phyloP scores from a whole-genome alignment of 495 filamentous ascomycete species.

The Gamarada debralockiae region DNA sequence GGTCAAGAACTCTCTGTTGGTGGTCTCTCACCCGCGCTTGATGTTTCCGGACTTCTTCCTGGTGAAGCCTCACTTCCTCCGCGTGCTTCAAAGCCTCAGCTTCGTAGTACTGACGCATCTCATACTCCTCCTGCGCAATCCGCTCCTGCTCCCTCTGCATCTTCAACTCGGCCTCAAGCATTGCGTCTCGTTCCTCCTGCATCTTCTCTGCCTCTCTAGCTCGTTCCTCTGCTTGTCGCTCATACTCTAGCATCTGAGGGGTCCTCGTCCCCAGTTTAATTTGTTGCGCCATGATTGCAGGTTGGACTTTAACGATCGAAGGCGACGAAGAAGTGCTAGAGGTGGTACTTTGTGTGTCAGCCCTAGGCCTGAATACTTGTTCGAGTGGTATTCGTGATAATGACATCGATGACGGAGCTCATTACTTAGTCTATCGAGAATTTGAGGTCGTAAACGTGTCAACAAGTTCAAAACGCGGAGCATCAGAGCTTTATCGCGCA shows the following conservation, averaged over 20 bases:
- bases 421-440: too few species aligned
- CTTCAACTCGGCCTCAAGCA: slow-evolving; percentile 37
- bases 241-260: slow-evolving; percentile 38
- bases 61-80: slow-evolving; percentile 29
- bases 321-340: background rate
- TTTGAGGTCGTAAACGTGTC: too few species aligned
- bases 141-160: slow-evolving; percentile 38
- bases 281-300: background rate
- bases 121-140: slow-evolving; percentile 40
- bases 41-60: slow-evolving; percentile 21
- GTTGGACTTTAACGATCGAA: too few species aligned
- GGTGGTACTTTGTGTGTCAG: background rate
- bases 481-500: too few species aligned
- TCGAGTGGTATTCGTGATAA: slow-evolving; percentile 4
- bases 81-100: slow-evolving; percentile 36
- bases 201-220: slow-evolving; percentile 21
- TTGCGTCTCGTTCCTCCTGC: slow-evolving; percentile 30
- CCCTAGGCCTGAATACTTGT: background rate
- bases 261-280: slow-evolving; percentile 28
- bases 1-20: slow-evolving; percentile 17
- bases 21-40: slow-evolving; percentile 20
- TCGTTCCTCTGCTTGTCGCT: slow-evolving; percentile 26
- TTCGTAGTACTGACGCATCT: slow-evolving; percentile 35
- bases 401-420: background rate
- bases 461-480: too few species aligned